phyloP scores from a whole-genome alignment of 2,329 filamentous ascomycete genomes.

The Diplodia seriata region DNA sequence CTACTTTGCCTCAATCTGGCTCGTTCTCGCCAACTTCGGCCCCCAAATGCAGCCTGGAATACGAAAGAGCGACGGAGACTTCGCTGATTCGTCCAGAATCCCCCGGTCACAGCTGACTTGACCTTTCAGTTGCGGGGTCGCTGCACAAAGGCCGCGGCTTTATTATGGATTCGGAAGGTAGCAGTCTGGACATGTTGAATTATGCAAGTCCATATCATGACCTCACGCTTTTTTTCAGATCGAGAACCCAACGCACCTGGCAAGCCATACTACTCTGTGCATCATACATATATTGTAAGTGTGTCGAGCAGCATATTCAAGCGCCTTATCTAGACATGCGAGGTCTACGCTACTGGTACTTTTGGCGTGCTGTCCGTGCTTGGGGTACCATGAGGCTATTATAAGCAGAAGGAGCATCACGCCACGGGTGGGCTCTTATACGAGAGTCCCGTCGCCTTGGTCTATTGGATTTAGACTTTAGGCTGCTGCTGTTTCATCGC shows the following conservation, averaged over 20 bases:
- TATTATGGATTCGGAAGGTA: conserved; percentile 8
- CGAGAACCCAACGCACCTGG: neutral
- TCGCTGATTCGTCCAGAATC: neutral
- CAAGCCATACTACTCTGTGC: neutral
- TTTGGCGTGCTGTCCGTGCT: neutral
- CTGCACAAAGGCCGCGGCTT: neutral
- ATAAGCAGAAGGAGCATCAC: neutral
- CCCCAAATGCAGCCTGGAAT: neutral
- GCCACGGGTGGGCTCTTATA: neutral
- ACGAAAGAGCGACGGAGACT: neutral
- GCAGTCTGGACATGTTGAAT: neutral
- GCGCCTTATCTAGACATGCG: neutral
- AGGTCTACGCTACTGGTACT: neutral
- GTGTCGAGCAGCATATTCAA: neutral
- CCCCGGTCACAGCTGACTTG: neutral
- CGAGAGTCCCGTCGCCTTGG: neutral
- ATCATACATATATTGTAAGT: neutral
- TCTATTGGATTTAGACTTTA: neutral
- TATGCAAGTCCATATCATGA: neutral
- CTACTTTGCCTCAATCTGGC: neutral
- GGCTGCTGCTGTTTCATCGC: neutral
- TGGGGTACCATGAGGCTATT: neutral
- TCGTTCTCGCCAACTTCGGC: neutral
- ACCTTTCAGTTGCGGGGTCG: neutral
- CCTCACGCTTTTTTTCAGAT: neutral